These are phyloP conservation scores for Suillus paluster DNA, from an alignment of 768 basidiomycete species.

Conservation along the genomic window DNA sequence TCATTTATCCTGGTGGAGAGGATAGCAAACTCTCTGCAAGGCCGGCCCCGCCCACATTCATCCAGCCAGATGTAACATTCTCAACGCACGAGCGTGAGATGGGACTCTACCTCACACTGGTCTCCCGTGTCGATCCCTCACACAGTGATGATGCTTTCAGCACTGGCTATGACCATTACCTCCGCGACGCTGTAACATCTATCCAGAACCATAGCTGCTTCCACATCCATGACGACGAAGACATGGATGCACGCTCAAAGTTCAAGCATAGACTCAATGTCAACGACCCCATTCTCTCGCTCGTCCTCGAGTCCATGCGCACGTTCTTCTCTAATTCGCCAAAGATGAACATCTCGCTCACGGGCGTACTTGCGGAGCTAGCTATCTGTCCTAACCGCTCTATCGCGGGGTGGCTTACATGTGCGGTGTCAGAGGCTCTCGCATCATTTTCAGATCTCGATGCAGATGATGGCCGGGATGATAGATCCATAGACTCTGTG, in stretches of 20 bases:
- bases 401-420: constrained; percentile 87
- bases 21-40: constrained; percentile 15
- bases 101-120: constrained; percentile 75
- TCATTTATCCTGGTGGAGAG: constrained; percentile 45
- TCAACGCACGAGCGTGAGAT: constrained; percentile 86
- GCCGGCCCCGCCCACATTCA: constrained; percentile 43
- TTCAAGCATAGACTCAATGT: constrained; percentile 78
- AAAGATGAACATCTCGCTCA: constrained; percentile 87
- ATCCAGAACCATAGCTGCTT: constrained; percentile 72
- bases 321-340: constrained; percentile 86
- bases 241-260: constrained; percentile 41
- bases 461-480: constrained; percentile 65
- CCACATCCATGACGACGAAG: constrained; percentile 47
- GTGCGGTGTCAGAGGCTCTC: constrained; percentile 49
- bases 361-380: constrained; percentile 78
- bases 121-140: constrained; percentile 77
- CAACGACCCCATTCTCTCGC: constrained; percentile 74
- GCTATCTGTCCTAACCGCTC: constrained; percentile 88
- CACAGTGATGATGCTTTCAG: constrained; percentile 76
- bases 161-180: constrained; percentile 84
- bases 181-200: constrained; percentile 70
- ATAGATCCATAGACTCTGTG: constrained; percentile 78
- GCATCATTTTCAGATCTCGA: constrained; percentile 10
- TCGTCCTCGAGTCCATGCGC: constrained; percentile 70
- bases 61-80: constrained; percentile 73